A percentile compares a stretch with the other conserved stretches of the same genome.
Conservation (phyloP, 257 asterid species). For the Solanum raphanifolium region DNA sequence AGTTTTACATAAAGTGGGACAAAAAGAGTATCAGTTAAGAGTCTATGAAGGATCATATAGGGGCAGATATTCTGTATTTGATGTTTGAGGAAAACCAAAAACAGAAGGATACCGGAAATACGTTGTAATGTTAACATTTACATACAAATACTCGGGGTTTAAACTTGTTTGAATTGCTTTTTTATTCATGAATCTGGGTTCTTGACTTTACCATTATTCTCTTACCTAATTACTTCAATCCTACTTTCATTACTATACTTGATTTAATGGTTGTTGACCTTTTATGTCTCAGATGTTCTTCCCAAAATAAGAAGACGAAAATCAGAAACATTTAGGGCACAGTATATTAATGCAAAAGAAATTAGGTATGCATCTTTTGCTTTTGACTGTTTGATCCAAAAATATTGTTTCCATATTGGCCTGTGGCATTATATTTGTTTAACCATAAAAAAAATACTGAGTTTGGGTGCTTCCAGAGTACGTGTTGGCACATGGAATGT, state of each 20-base stretch:
- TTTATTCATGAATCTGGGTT: neutral
- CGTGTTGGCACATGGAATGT: conserved; percentile 77
- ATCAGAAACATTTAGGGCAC: conserved; percentile 90
- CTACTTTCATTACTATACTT: neutral
- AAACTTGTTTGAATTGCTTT: neutral
- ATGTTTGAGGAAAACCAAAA: neutral
- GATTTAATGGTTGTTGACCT: neutral
- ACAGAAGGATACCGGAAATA: neutral
- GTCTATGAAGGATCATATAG: neutral
- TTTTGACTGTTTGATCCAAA: neutral
- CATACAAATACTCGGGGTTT: neutral
- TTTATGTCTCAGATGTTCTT: conserved; percentile 41
- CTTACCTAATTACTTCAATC: neutral
- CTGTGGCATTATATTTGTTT: neutral
- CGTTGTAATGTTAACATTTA: neutral
- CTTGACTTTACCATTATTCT: neutral
- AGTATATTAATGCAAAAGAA: conserved; percentile 71
- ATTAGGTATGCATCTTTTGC: conserved; percentile 40
- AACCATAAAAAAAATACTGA: neutral
- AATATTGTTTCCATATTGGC: neutral
- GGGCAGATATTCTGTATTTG: neutral
- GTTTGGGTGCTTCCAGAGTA: conserved; percentile 10
- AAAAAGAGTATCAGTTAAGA: neutral
- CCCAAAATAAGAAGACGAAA: conserved; percentile 71
- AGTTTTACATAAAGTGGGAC: neutral